These are phyloP conservation scores for Ustilago cynodontis DNA, from an alignment of 1,284 basidiomycete species.

Conservation along the genomic window DNA sequence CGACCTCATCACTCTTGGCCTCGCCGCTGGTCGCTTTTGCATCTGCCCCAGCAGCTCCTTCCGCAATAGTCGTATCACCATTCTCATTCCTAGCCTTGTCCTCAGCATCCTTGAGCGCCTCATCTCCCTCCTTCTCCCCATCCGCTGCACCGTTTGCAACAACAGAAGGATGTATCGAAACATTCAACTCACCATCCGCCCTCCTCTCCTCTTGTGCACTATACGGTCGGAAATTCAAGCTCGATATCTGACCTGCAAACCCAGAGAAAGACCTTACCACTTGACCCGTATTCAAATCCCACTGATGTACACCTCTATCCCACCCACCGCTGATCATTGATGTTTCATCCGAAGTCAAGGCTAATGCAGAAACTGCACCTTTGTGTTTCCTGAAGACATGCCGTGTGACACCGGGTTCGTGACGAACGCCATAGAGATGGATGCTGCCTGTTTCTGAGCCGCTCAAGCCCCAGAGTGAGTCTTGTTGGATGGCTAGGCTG, in stretches of 20 bases:
- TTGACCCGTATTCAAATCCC: slow-evolving; percentile 95
- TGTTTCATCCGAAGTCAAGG: slow-evolving; percentile 83
- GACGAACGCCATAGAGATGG: slow-evolving; percentile 90
- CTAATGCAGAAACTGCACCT: slow-evolving; percentile 86
- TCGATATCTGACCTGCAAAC: slow-evolving; percentile 88
- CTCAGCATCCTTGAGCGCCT: slow-evolving; percentile 24
- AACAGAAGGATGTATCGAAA: slow-evolving; percentile 37
- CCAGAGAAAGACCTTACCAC: slow-evolving; percentile 81
- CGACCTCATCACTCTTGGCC: not conserved
- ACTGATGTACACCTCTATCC: slow-evolving; percentile 95
- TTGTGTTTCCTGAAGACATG: slow-evolving; percentile 79
- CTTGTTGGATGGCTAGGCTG: slow-evolving; percentile 64
- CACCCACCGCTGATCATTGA: slow-evolving; percentile 90
- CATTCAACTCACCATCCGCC: slow-evolving; percentile 38
- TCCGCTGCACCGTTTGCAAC: not conserved
- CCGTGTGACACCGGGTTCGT: slow-evolving; percentile 85
- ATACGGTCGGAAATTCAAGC: slow-evolving; percentile 81
- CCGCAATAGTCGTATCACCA: not conserved
- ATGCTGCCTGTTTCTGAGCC: slow-evolving; percentile 66
- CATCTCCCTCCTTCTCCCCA: not conserved
- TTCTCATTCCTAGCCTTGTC: slow-evolving; percentile 31
- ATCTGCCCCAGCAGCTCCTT: slow-evolving; percentile 1
- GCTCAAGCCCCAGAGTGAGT: slow-evolving; percentile 64
- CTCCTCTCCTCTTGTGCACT: slow-evolving; percentile 43
- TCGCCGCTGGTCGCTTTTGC: not conserved